Evolutionary conservation across 495 filamentous ascomycete species (phyloP).

Genomic region (Penicillium egyptiacum): DNA sequence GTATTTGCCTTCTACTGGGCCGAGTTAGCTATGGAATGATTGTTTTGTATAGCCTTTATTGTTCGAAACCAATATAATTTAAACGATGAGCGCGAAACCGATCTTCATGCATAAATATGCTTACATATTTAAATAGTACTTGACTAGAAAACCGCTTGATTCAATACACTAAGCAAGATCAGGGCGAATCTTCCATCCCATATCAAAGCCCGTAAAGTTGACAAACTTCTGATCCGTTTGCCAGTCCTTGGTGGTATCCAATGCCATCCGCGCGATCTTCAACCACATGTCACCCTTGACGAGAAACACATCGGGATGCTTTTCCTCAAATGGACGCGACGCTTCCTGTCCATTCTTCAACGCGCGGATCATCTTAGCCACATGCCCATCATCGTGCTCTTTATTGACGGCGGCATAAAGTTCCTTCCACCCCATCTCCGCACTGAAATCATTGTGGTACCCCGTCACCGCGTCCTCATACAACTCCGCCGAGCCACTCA

Average conservation of each 20-base stretch:
- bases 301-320: conserved; percentile 19
- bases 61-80: too few relatives aligned
- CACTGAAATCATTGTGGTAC: conserved; percentile 16
- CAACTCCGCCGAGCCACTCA: conserved; percentile 19
- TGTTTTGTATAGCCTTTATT: too few relatives aligned
- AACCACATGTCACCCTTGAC: conserved; percentile 39
- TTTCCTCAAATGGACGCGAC: conserved; percentile 22
- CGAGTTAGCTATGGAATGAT: too few relatives aligned
- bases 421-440: conserved; percentile 24
- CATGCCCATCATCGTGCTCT: conserved; percentile 38
- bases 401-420: conserved; percentile 1
- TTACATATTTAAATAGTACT: too few relatives aligned
- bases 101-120: too few relatives aligned
- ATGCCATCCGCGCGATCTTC: conserved; percentile 12
- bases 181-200: too few relatives aligned
- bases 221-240: too few relatives aligned
- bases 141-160: too few relatives aligned
- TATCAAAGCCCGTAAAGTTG: too few relatives aligned
- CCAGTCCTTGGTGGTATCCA: too few relatives aligned
- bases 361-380: conserved; percentile 38
- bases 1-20: conserved; percentile 23
- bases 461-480: conserved; percentile 12
- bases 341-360: conserved; percentile 35
- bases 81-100: too few relatives aligned
- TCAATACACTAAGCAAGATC: too few relatives aligned